Base-by-base conservation (phyloP, 2,329 filamentous ascomycete species). In the Paraphaeosphaeria minitans region DNA sequence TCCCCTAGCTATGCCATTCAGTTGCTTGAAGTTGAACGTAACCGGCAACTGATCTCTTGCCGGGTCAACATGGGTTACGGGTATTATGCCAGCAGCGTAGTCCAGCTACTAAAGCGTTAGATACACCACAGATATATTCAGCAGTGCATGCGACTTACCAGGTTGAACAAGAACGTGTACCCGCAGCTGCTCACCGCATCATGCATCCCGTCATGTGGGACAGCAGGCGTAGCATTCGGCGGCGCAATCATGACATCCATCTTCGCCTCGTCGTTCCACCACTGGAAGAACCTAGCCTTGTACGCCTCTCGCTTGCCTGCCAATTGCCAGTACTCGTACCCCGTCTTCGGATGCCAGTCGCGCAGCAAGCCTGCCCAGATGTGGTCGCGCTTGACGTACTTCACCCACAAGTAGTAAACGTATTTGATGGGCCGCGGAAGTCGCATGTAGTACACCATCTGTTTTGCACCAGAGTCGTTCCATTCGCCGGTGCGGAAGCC, bases 121-220 rank as follows among this genome's bases (percentile, higher is more conserved):
- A 31, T 55, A 27, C 22, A 10, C 4, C 8, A 58, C 47, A 66
- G 61, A 21, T 39, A 39, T 3, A 3, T 19, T 6, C 24, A 27
- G 41, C 14, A 7, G 33, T 7, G 6, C 27, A 9, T 54, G 35
- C 7, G 7, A 79, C 86, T 77, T 79, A 91, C 89, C 70, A 97
- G 65, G 69, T 97, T 97, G 80, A 95, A 98, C 56, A 97, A 78
- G 74, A 97, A 97, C 0, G 93, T 97, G 72, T 98, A 97, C 1
- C 92, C 93, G 69, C 93, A 97, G 65, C 89, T 92, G 62, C 89
- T 90, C 46, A 95, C 87, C 2, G 92, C 92, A 67, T 94, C 88
- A 65, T 87, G 86, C 92, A 97, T 97, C 0, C 87, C 93, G 48
- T 88, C 86, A 73, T 96, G 93, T 0, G 93, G 93, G 3, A 96